phyloP scores from a whole-genome alignment of 2,329 filamentous ascomycete genomes.

The Nigrospora sphaerica region DNA sequence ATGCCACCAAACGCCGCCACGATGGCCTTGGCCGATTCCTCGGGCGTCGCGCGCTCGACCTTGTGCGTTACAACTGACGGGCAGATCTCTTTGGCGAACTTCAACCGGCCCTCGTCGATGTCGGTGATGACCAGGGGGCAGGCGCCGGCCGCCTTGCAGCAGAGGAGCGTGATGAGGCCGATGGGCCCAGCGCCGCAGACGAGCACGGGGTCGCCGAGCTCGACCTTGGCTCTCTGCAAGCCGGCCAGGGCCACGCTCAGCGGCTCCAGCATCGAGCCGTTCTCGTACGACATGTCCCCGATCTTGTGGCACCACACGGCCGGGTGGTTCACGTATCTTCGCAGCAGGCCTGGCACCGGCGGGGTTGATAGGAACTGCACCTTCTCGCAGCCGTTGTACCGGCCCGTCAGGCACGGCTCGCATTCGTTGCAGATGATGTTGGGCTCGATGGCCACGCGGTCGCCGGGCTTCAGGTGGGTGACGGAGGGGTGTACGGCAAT shows the following conservation, averaged over 20 bases:
- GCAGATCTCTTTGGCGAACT: slow-evolving; percentile 77
- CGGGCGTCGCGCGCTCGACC: slow-evolving; percentile 58
- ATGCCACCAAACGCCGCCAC: slow-evolving; percentile 67
- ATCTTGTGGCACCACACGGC: slow-evolving; percentile 96
- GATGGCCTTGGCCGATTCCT: slow-evolving; percentile 64
- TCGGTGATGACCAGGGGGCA: slow-evolving; percentile 91
- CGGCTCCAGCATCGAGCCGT: slow-evolving; percentile 86
- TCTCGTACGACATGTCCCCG: slow-evolving; percentile 82
- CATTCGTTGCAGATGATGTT: slow-evolving; percentile 88
- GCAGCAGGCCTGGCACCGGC: slow-evolving; percentile 76
- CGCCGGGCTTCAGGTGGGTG: slow-evolving; percentile 69
- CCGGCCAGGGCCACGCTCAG: slow-evolving; percentile 83
- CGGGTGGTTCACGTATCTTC: slow-evolving; percentile 91
- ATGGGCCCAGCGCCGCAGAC: slow-evolving; percentile 93
- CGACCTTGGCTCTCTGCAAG: slow-evolving; percentile 73
- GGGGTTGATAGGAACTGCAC: slow-evolving; percentile 88
- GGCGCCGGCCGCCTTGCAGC: slow-evolving; percentile 78
- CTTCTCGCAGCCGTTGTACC: slow-evolving; percentile 89
- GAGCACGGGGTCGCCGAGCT: slow-evolving; percentile 78
- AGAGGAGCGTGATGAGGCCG: slow-evolving; percentile 81
- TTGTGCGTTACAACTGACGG: slow-evolving; percentile 76
- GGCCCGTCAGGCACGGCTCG: slow-evolving; percentile 83
- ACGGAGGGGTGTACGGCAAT: slow-evolving; percentile 79
- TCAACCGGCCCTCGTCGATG: slow-evolving; percentile 78
- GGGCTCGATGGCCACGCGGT: slow-evolving; percentile 89